Percentiles rank a stretch among this genome's conserved stretches.
Conservation (phyloP, 306 rosid genomes). For the Quercus ilex region DNA sequence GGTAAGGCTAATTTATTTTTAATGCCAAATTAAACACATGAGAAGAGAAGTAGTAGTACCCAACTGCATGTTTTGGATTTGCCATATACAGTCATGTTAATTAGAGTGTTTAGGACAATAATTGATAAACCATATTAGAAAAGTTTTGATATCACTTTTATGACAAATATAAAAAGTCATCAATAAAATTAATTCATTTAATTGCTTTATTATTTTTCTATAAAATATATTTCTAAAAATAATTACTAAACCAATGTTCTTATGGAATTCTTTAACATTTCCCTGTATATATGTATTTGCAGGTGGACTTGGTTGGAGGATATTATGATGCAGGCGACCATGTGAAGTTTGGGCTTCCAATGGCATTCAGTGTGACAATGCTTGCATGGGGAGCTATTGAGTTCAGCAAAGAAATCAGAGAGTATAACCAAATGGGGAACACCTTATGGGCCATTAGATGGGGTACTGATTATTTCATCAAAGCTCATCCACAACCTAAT, state of each 20-base stretch:
- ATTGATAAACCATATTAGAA: too few relatives aligned
- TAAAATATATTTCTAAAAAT: too few relatives aligned
- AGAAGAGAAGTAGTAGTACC: background rate
- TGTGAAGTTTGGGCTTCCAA: constrained; percentile 87
- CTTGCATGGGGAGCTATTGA: constrained; percentile 87
- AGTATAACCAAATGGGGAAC: constrained; percentile 52
- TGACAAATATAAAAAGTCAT: too few relatives aligned
- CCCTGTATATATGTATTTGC: background rate
- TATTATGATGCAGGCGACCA: constrained; percentile 96
- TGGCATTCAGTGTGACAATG: constrained; percentile 78
- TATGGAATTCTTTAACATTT: too few relatives aligned
- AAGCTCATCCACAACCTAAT: constrained; percentile 78
- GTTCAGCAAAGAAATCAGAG: constrained; percentile 59
- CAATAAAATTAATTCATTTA: too few relatives aligned
- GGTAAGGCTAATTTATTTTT: constrained; percentile 25
- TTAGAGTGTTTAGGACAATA: too few relatives aligned
- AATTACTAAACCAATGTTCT: too few relatives aligned
- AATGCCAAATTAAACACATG: too few relatives aligned
- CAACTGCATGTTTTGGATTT: background rate
- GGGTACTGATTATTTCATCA: constrained; percentile 82
- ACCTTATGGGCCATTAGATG: constrained; percentile 72
- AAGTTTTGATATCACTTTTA: too few relatives aligned
- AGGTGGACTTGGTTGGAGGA: constrained; percentile 88
- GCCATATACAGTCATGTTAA: too few relatives aligned
- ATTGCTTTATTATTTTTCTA: too few relatives aligned